These are phyloP conservation scores for Hibiscus trionum DNA, from an alignment of 345 rosid species.

Conservation along the genomic window DNA sequence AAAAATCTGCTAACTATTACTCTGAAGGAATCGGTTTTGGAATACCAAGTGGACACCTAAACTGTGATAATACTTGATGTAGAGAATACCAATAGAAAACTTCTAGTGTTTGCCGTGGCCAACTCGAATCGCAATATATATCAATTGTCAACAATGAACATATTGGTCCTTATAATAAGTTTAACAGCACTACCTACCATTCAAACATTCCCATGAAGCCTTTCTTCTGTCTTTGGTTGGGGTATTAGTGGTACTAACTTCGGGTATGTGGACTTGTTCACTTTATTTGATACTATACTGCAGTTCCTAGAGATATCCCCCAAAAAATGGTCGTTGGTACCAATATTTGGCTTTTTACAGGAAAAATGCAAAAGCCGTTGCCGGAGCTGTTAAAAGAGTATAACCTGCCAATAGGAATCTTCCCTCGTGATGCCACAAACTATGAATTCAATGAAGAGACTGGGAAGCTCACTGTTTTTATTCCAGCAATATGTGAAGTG, in stretches of 20 bases:
- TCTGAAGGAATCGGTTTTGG: not conserved
- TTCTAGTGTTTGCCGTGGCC: not conserved
- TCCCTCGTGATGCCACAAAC: slow-evolving; percentile 91
- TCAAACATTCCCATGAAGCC: not conserved
- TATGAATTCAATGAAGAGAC: slow-evolving; percentile 92
- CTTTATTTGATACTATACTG: no score
- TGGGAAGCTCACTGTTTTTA: slow-evolving; percentile 55
- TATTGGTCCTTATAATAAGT: not conserved
- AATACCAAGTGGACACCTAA: not conserved
- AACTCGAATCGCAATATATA: not conserved
- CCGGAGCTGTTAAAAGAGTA: slow-evolving; percentile 79
- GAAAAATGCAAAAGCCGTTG: slow-evolving; percentile 93
- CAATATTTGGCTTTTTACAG: slow-evolving; percentile 23
- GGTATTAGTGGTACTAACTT: no score
- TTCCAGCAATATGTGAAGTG: slow-evolving; percentile 76
- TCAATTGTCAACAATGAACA: not conserved
- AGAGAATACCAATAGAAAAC: not conserved
- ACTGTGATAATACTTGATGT: not conserved
- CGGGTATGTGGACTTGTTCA: no score
- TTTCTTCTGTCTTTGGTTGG: not conserved
- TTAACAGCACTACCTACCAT: not conserved
- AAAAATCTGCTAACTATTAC: not conserved
- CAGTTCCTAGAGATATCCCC: no score
- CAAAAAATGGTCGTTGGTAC: no score
- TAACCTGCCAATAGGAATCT: slow-evolving; percentile 76